Percentiles rank a stretch among this genome's conserved stretches.
Conservation (phyloP, 805 yeast species). For the Yamadazyma sp. region DNA sequence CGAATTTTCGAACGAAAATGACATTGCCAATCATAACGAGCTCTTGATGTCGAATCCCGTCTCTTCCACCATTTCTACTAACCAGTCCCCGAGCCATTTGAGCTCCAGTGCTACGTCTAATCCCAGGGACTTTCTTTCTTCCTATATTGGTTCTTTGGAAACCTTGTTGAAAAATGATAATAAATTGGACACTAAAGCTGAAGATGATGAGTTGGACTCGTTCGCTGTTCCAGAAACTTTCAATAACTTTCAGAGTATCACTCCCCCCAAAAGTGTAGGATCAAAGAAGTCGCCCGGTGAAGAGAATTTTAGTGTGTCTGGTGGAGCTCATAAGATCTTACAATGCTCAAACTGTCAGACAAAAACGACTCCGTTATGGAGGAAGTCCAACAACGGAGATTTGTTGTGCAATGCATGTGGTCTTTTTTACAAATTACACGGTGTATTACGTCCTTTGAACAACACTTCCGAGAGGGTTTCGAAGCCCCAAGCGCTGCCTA, state of each 20-base stretch:
- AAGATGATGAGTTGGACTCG: not conserved
- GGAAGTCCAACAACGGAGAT: slow-evolving; percentile 42
- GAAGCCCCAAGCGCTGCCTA: not conserved
- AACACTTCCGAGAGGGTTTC: not conserved
- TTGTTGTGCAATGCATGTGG: slow-evolving; percentile 48
- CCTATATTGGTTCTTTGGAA: slow-evolving; percentile 41
- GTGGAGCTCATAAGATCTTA: slow-evolving; percentile 21
- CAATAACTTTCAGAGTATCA: slow-evolving; percentile 14
- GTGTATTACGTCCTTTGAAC: slow-evolving; percentile 43
- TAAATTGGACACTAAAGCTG: slow-evolving; percentile 3
- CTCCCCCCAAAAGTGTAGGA: slow-evolving; percentile 17
- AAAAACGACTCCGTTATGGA: slow-evolving; percentile 46
- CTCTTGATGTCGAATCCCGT: slow-evolving; percentile 1
- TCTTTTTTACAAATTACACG: slow-evolving; percentile 44
- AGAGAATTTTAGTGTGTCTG: too few species aligned
- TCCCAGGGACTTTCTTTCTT: slow-evolving; percentile 29
- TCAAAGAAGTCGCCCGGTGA: slow-evolving; percentile 14
- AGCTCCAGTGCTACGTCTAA: not conserved
- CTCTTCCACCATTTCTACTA: not conserved
- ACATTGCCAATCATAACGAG: too few species aligned
- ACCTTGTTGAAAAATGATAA: slow-evolving; percentile 33
- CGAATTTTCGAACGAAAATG: slow-evolving; percentile 4
- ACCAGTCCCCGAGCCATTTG: slow-evolving; percentile 3
- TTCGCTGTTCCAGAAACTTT: not conserved
- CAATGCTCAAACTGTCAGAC: slow-evolving; percentile 46